Evolutionary conservation across 176 grass and related monocot genomes (phyloP).

Genomic region (Cocos nucifera): DNA sequence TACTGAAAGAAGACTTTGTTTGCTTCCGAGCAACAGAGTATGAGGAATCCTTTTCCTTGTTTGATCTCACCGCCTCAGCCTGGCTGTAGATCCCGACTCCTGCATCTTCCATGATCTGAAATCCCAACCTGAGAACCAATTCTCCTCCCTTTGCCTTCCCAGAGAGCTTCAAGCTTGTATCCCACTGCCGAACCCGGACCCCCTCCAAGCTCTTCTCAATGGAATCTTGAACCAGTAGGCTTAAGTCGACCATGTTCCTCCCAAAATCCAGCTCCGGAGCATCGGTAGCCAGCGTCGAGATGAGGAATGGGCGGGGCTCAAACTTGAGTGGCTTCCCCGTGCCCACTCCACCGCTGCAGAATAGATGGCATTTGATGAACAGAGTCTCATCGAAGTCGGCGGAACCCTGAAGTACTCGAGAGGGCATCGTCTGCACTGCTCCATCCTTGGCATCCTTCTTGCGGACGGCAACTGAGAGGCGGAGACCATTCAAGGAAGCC

Average conservation of each 20-base stretch:
- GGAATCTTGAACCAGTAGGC: conserved; percentile 59
- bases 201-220: conserved; percentile 52
- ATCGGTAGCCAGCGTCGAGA: conserved; percentile 45
- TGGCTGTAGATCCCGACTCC: conserved; percentile 44
- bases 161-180: conserved; percentile 35
- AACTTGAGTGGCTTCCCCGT: conserved; percentile 60
- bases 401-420: conserved; percentile 28
- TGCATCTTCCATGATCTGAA: conserved; percentile 78
- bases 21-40: conserved; percentile 38
- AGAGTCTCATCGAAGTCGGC: conserved; percentile 77
- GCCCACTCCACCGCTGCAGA: conserved; percentile 48
- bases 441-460: conserved; percentile 58
- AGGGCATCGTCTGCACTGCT: conserved; percentile 63
- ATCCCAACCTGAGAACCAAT: conserved; percentile 52
- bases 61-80: conserved; percentile 1
- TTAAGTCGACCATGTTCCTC: conserved; percentile 47
- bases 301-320: conserved; percentile 49
- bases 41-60: conserved; percentile 6
- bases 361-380: conserved; percentile 62
- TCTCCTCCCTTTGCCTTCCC: conserved; percentile 62
- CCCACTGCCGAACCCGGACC: conserved; percentile 44
- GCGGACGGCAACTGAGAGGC: conserved; percentile 54
- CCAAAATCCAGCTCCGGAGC: conserved; percentile 38
- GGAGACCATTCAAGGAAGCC: conserved; percentile 39
- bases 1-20: conserved; percentile 54